phyloP scores from a whole-genome alignment of 2,329 filamentous ascomycete genomes.

The Cytospora piceae region DNA sequence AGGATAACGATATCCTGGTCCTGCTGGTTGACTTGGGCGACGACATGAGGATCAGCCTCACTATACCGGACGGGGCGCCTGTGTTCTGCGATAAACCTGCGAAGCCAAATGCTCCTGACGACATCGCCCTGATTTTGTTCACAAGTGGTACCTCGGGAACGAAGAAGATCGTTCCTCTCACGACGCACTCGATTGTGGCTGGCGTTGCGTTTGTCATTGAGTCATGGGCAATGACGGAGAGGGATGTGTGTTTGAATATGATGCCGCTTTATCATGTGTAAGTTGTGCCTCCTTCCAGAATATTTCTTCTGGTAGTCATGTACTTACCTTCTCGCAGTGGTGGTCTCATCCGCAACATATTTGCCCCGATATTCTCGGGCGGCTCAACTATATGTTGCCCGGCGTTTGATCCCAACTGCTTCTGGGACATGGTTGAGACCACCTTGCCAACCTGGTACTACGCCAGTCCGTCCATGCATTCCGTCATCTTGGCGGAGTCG shows the following conservation, averaged over 20 bases:
- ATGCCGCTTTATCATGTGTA: conserved; percentile 63
- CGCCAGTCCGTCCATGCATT: conserved; percentile 90
- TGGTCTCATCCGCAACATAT: conserved; percentile 80
- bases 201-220: conserved; percentile 57
- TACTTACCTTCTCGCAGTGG: conserved; percentile 39
- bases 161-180: conserved; percentile 62
- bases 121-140: conserved; percentile 63
- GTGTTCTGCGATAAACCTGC: neutral
- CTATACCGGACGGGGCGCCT: neutral
- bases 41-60: conserved; percentile 26
- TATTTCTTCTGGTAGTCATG: fast-evolving
- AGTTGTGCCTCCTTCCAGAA: conserved; percentile 34
- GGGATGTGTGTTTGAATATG: conserved; percentile 60
- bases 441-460: conserved; percentile 90
- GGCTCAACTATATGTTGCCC: conserved; percentile 79
- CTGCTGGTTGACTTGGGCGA: conserved; percentile 17
- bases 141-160: conserved; percentile 61
- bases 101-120: conserved; percentile 58
- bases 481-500: conserved; percentile 79
- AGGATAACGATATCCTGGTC: conserved; percentile 19
- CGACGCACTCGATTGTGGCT: conserved; percentile 52
- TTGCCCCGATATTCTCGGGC: conserved; percentile 75
- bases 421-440: conserved; percentile 77
- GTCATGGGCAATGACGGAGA: conserved; percentile 53
- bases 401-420: conserved; percentile 80